Evolutionary conservation across 2,329 filamentous ascomycete genomes (phyloP), one percentile per base, ranked within the genome.

Genomic region (Calonectria honghensis): DNA sequence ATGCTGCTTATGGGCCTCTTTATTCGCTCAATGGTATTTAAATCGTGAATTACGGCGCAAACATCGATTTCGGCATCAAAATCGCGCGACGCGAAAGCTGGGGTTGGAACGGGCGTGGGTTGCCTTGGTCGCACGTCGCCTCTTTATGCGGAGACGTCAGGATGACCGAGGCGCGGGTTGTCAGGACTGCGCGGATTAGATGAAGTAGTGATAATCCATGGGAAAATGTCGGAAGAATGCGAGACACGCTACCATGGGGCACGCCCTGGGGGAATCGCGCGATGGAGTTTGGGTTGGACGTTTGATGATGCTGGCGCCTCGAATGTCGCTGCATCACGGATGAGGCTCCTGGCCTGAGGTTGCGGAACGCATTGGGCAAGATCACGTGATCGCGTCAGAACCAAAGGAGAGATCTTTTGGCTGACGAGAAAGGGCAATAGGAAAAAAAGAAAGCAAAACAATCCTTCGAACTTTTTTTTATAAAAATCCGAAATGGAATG

Each of bases 301-400:
- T 71, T 61, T 61, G 75, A 76, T 79, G 78, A 80, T 75, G 79
- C 72, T 70, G 77, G 76, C 57, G 75, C 71, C 70, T 71, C 76
- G 70, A 69, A 76, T 54, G 74, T 79, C 75, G 77, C 76, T 70
- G 76, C 77, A 81, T 81, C 79, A 81, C 80, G 77, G 69, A 77
- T 79, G 76, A 57, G 70, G 78, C 75, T 76, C 74, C 75, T 79
- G 77, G 75, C 39, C 76, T 79, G 76, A 80, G 75, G 73, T 72
- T 67, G 77, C 76, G 48, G 48, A 51, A 76, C 73, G 72, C 76
- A 74, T 68, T 74, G 45, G 29, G 51, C 39, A 31, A 29, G 37
- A 57, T 81, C 80, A 81, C 80, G 80, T 81, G 79, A 79, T 41
- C 41, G 50, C 41, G 16, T 57, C 35, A 59, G 31, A 39, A 41